Base-by-base conservation (phyloP, 202 grass and related monocot species). In the Eragrostis tef region DNA sequence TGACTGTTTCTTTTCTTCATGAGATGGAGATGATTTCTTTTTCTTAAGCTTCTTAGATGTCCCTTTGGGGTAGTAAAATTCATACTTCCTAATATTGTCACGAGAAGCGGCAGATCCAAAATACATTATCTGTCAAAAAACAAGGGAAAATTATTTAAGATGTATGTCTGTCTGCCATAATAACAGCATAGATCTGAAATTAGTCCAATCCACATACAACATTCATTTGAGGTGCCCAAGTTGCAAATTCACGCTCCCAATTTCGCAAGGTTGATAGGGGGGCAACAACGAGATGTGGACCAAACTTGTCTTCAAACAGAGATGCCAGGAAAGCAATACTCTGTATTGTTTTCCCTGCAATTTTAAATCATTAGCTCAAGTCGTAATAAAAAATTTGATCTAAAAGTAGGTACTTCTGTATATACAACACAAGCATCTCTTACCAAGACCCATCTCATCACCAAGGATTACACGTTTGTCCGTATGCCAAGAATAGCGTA, bases 401-500 rank as follows among this genome's bases (percentile, higher is more conserved):
- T 46, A 81, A 72, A 49, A 77, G n/a, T 21, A 22, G 44, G 71
- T 50, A 34, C 71, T 22, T 67, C 29, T 39, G 34, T 39, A 39
- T 39, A 39, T 39, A 67, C 46, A 73, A 43, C 70, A 85, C 50
- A 74, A 56, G 79, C 51, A 82, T 47, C 69, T 64, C 83, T 96
- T 91, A 99, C 97, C 97, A 76, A 99, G 97, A 75, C 97, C 97
- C 97, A 99, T 99, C 90, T 99, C 97, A 58, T 99, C 96, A 26
- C 77, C 96, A 76, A 99, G 96, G 80, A 99, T 99, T 31, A 99
- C 96, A 74, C 91, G 96, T 76, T 79, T 96, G 62, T 91, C 88
- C 70, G 84, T 85, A 43, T 73, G 57, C 96, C 96, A 99, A 64
- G 96, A 99, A 92, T 87, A 93, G n/a, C 86, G 85, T 65, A 99